Evolutionary conservation across 208 protist species (phyloP).

Genomic region (Leishmania mexicana): DNA sequence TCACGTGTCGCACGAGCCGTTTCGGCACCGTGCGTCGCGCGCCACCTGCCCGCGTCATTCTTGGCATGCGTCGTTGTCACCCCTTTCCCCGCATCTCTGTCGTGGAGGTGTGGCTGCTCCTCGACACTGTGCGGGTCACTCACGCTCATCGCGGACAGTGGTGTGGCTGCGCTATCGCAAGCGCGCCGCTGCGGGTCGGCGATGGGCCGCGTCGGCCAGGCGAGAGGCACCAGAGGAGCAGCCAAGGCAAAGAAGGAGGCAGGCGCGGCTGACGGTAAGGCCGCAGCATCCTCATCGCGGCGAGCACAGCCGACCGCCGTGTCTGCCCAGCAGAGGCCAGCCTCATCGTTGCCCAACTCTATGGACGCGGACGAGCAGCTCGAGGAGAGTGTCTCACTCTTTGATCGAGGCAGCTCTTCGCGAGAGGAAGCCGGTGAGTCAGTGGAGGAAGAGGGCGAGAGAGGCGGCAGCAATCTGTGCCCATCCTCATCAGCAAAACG

Average conservation of each 20-base stretch:
- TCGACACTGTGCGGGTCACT: neutral
- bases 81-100: neutral
- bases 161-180: neutral
- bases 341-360: neutral
- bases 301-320: neutral
- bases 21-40: neutral
- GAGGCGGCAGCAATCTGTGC: neutral
- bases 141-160: neutral
- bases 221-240: neutral
- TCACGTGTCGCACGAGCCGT: neutral
- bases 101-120: neutral
- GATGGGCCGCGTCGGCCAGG: neutral
- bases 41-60: neutral
- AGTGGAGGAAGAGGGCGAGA: neutral
- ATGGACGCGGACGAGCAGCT: neutral
- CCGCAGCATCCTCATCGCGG: neutral
- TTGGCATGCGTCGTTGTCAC: neutral
- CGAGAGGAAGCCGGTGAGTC: neutral
- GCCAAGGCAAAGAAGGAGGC: neutral
- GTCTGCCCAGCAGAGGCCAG: neutral
- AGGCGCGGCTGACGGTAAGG: neutral
- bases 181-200: conserved; percentile 1
- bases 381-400: too few species aligned
- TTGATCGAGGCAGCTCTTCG: neutral
- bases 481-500: neutral